Conservation (phyloP, 148 eudicot species). For the Gaultheria prostrata region DNA sequence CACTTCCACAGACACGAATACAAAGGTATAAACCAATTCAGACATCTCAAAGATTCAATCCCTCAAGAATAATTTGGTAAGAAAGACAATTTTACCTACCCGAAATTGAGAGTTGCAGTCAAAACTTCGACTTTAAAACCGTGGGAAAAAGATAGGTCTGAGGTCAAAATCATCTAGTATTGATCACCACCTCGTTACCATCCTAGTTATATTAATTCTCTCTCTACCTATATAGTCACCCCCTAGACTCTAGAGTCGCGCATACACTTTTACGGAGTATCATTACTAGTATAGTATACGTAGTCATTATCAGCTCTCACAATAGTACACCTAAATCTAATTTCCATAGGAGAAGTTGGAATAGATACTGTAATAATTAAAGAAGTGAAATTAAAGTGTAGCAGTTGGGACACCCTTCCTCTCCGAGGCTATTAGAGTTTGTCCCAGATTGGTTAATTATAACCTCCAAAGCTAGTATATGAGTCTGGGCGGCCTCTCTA, state of each 20-base stretch:
- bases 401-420: background rate
- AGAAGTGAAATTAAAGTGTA: background rate
- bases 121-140: background rate
- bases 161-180: background rate
- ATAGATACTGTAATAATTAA: background rate
- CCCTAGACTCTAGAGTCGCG: background rate
- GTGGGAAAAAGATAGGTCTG: background rate
- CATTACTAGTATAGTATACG: background rate
- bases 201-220: background rate
- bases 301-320: background rate
- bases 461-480: too few relatives aligned
- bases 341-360: background rate
- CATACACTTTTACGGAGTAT: background rate
- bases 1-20: background rate
- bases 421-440: background rate
- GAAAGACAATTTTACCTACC: background rate
- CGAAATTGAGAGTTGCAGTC: background rate
- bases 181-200: background rate
- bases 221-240: too few relatives aligned
- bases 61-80: background rate
- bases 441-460: too few relatives aligned
- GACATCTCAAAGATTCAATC: background rate
- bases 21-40: background rate
- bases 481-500: too few relatives aligned
- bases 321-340: background rate